Base-by-base conservation (phyloP, 2,329 filamentous ascomycete genomes). In the Colletotrichum sp. region DNA sequence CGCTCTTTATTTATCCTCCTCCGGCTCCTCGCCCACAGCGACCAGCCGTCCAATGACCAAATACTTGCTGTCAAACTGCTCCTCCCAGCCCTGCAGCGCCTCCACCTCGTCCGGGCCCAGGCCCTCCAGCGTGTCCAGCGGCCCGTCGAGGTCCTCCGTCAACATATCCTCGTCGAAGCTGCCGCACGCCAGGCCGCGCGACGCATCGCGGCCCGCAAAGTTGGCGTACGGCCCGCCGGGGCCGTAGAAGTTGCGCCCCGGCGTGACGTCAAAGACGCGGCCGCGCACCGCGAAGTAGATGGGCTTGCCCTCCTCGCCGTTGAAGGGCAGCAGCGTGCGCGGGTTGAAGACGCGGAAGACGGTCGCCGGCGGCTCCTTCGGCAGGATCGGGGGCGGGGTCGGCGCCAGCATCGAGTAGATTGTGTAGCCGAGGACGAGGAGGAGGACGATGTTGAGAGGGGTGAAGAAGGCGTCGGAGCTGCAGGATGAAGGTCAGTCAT, bases 121-220 rank as follows among this genome's bases (percentile, higher is more conserved):
- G 73, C 93, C 95, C 68, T 92, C 89, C 59, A 98, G 88, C 69
- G 89, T 92, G 83, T 98, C 96, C 77, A 98, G 87, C 60, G 95
- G 95, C 0, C 92, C 96, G 73, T 97, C 92, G 71, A 99, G 86
- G 84, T 98, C 94, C 88, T 96, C 92, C 22, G 97, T 99, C 86
- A 99, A 87, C 96, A 99, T 98, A 8, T 96, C 94, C 88, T 95
- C 92, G 83, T 98, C 97, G 84, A 99, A 99, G 87, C 95, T 98
- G 75, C 96, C 95, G 84, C 92, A 95, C 2, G 97, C 96, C 76
- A 99, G 87, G 1, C 97, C 97, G 68, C 96, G 91, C 78, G 92
- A 95, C 24, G 97, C 97, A 85, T 99, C 97, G 52, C 96, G 90
- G 1, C 97, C 97, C 1, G 97, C 97, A 83, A 99, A 99, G 87